These are phyloP conservation scores for Fusarium pilosicola DNA, from an alignment of 2,329 filamentous ascomycete genomes.

Conservation along the genomic window DNA sequence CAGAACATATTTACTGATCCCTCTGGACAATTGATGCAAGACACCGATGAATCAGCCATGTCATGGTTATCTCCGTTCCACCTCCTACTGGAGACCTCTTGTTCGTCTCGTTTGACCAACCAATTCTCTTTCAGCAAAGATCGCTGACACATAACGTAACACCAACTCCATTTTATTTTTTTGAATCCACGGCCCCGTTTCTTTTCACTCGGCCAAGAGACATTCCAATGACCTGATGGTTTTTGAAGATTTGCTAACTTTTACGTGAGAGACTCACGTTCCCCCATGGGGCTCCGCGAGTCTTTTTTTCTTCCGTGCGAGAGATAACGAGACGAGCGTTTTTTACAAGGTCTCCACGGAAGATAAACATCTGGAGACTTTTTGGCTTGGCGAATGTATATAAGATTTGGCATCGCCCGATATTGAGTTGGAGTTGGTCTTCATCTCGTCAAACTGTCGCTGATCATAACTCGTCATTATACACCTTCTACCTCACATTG, in stretches of 20 bases:
- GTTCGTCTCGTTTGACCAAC: not conserved
- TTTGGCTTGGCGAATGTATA: slow-evolving; percentile 30
- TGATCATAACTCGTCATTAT: not conserved
- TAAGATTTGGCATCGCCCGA: slow-evolving; percentile 1
- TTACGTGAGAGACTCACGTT: slow-evolving; percentile 32
- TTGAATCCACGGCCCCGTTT: not conserved
- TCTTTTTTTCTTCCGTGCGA: not conserved
- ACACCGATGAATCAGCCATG: not conserved
- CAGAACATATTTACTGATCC: not conserved
- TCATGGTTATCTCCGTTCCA: slow-evolving; percentile 9
- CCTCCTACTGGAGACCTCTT: not conserved
- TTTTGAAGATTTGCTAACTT: slow-evolving; percentile 34
- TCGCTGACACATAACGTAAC: slow-evolving; percentile 37
- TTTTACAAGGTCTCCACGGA: not conserved
- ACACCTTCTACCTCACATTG: not conserved
- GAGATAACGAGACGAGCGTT: slow-evolving; percentile 20
- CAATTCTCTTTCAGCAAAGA: slow-evolving; percentile 20
- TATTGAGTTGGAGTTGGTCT: not conserved
- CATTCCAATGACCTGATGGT: slow-evolving; percentile 35
- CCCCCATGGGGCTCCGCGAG: slow-evolving; percentile 37
- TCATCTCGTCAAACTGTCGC: slow-evolving; percentile 6
- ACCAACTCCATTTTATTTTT: slow-evolving; percentile 1
- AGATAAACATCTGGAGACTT: slow-evolving; percentile 19
- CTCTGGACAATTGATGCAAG: not conserved
- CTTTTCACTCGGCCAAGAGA: not conserved